Evolutionary conservation across 2,329 filamentous ascomycete species (phyloP).

Genomic region (Pyrenochaeta sp.): DNA sequence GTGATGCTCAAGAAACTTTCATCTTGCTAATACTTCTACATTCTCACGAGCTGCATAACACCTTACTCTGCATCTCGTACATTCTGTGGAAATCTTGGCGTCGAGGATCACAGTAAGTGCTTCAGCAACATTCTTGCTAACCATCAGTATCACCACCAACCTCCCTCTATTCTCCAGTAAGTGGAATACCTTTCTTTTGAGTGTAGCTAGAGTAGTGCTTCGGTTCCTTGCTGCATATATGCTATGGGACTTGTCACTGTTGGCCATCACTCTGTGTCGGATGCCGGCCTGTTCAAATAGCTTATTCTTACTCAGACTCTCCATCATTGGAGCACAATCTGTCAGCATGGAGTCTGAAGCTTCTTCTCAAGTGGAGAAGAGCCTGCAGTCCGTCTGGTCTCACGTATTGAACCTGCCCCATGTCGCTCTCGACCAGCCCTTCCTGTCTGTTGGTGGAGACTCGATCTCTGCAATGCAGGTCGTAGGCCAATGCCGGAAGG

Average conservation of each 20-base stretch:
- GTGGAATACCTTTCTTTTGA: conserved; percentile 8
- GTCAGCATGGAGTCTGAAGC: conserved; percentile 10
- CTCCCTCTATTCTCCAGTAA: conserved; percentile 15
- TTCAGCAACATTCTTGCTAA: conserved; percentile 7
- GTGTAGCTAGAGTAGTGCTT: no score
- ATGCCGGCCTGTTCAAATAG: no score
- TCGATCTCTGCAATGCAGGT: conserved; percentile 61
- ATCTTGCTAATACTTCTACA: not conserved
- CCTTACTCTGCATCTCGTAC: not conserved
- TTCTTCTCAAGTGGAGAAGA: conserved; percentile 20
- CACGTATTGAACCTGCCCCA: conserved; percentile 40
- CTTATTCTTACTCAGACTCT: not conserved
- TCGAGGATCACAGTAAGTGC: conserved; percentile 2
- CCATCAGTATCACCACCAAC: conserved; percentile 14
- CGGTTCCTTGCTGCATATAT: no score
- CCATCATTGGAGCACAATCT: conserved; percentile 4
- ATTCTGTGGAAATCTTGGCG: not conserved
- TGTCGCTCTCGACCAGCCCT: conserved; percentile 41
- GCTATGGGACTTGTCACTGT: no score
- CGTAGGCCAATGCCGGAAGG: conserved; percentile 56
- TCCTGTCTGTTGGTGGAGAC: conserved; percentile 57
- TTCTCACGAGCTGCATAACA: not conserved
- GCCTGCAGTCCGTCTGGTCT: conserved; percentile 37
- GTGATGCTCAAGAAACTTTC: conserved; percentile 6
- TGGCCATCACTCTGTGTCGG: no score